Evolutionary conservation across 768 basidiomycete species (phyloP).

Genomic region (Lentinus tigrinus): DNA sequence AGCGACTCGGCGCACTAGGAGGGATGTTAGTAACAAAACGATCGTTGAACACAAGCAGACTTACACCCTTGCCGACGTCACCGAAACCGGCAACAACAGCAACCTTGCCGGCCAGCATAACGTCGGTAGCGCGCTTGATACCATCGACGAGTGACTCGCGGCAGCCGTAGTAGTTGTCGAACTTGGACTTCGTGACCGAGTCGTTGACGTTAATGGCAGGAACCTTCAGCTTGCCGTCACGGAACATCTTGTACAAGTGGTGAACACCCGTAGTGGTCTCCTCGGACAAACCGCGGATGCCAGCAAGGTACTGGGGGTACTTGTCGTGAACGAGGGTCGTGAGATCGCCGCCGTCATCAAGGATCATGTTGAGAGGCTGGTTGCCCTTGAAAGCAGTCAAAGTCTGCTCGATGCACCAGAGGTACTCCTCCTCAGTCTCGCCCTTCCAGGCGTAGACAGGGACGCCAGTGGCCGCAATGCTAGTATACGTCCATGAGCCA

Average conservation of each 20-base stretch:
- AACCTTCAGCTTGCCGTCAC: constrained; percentile 92
- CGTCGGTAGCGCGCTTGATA: constrained; percentile 99
- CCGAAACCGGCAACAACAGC: constrained; percentile 98
- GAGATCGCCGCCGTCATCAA: constrained; percentile 98
- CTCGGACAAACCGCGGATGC: constrained; percentile 92
- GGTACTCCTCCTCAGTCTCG: constrained; percentile 98
- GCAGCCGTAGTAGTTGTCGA: constrained; percentile 98
- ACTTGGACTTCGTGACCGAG: constrained; percentile 99
- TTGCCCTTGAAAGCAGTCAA: constrained; percentile 83
- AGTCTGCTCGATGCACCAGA: constrained; percentile 98
- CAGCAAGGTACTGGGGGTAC: constrained; percentile 83
- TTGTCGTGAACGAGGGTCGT: constrained; percentile 95
- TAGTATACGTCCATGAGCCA: constrained; percentile 27
- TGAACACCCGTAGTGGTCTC: constrained; percentile 99
- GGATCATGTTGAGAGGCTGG: constrained; percentile 93
- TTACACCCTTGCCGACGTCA: constrained; percentile 98
- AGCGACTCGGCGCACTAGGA: constrained; percentile 97
- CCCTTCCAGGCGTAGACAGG: constrained; percentile 99
- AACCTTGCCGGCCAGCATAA: constrained; percentile 99
- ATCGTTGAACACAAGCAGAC: constrained; percentile 34
- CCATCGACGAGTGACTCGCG: constrained; percentile 99
- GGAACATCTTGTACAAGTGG: constrained; percentile 97
- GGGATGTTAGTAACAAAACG: not conserved
- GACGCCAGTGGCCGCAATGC: constrained; percentile 96
- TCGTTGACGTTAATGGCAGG: constrained; percentile 99